Evolutionary conservation across 2,329 filamentous ascomycete genomes (phyloP).

Genomic region (Purpureocillium takamizusanense): DNA sequence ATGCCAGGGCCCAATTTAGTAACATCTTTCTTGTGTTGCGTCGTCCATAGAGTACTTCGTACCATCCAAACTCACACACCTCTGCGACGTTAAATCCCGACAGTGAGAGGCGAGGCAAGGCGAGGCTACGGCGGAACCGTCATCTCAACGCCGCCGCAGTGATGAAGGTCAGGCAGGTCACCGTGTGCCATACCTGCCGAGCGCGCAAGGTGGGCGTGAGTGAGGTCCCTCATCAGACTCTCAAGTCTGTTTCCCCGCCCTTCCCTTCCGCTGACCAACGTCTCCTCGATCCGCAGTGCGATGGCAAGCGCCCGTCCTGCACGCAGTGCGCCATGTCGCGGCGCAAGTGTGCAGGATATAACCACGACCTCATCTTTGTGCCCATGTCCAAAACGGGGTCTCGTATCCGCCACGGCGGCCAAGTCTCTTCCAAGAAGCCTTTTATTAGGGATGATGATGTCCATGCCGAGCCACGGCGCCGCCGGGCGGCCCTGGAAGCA

Average conservation of each 20-base stretch:
- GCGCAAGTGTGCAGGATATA: slow-evolving; percentile 14
- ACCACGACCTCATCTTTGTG: slow-evolving; percentile 15
- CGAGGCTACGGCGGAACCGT: too few relatives aligned
- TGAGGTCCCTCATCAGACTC: too few relatives aligned
- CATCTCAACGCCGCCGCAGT: too few relatives aligned
- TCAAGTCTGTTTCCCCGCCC: too few relatives aligned
- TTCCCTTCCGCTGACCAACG: neutral
- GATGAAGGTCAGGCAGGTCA: slow-evolving; percentile 14
- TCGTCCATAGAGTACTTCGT: too few relatives aligned
- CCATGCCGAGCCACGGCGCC: neutral
- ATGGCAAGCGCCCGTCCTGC: slow-evolving; percentile 14
- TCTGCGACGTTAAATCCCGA: too few relatives aligned
- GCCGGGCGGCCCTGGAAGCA: too few relatives aligned
- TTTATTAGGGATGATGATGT: too few relatives aligned
- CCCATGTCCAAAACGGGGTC: neutral
- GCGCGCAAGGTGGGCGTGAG: slow-evolving; percentile 14
- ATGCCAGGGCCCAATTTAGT: too few relatives aligned
- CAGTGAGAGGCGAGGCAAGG: too few relatives aligned
- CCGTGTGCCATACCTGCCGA: slow-evolving; percentile 15
- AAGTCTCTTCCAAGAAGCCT: neutral
- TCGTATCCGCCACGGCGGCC: neutral
- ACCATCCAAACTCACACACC: too few relatives aligned
- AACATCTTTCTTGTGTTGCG: too few relatives aligned
- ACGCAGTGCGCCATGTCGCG: slow-evolving; percentile 12
- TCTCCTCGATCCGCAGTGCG: slow-evolving; percentile 10